phyloP scores from a whole-genome alignment of 305 asterid species.

The Solanum hybrid region DNA sequence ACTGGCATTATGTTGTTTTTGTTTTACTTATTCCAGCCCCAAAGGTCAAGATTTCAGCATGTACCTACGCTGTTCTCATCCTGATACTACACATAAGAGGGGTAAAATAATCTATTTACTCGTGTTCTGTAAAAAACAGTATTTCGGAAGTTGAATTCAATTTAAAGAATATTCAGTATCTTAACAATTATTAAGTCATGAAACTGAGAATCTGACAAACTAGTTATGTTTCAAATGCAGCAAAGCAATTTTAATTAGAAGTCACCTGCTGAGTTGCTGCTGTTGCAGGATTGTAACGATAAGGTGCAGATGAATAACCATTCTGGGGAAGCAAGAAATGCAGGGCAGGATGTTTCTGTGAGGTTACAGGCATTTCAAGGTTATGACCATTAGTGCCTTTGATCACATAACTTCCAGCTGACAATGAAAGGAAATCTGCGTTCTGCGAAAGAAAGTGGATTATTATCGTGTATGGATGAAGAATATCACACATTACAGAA shows the following conservation, averaged over 20 bases:
- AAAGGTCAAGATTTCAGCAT: background rate
- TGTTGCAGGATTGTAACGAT: slow-evolving; percentile 25
- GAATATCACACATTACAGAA: background rate
- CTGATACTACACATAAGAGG: background rate
- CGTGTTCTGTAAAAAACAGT: background rate
- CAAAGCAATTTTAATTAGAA: background rate
- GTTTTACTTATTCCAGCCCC: background rate
- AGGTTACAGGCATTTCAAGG: slow-evolving; percentile 17
- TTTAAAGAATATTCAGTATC: background rate
- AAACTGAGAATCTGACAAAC: background rate
- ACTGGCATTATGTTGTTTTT: background rate
- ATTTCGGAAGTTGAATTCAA: background rate
- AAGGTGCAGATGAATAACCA: slow-evolving; percentile 29
- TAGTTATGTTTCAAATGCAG: background rate
- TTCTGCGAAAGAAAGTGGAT: slow-evolving; percentile 24
- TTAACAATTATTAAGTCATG: background rate
- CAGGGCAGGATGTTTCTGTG: slow-evolving; percentile 27
- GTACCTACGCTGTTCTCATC: background rate
- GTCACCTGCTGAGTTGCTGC: slow-evolving; percentile 46
- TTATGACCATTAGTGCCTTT: slow-evolving; percentile 14
- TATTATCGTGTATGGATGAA: background rate
- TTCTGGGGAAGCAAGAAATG: slow-evolving; percentile 30
- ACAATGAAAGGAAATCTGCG: slow-evolving; percentile 33
- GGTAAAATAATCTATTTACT: background rate
- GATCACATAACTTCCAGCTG: slow-evolving; percentile 22